A percentile compares a stretch with the other conserved stretches of the same genome.
These are phyloP conservation scores for Gracilaria domingensis DNA, from an alignment of 23 red algal genomes.

Conservation along the genomic window DNA sequence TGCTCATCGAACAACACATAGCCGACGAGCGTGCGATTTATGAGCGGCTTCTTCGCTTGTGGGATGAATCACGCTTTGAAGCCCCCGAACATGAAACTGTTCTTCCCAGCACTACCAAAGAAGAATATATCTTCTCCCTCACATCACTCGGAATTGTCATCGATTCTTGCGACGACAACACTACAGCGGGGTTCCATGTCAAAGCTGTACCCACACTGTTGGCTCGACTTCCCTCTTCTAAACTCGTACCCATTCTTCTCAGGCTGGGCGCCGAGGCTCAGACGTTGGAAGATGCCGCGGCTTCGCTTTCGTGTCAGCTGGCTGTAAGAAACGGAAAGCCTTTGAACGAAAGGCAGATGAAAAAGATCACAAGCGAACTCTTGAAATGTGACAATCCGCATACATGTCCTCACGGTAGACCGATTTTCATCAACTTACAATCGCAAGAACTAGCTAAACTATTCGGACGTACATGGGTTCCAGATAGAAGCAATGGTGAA, in stretches of 20 bases:
- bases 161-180: slow-evolving; percentile 23
- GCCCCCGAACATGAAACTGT: slow-evolving; percentile 8
- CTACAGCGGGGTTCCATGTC: background rate
- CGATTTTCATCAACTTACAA: slow-evolving; percentile 54
- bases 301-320: slow-evolving; percentile 45
- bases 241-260: slow-evolving; percentile 23
- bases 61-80: slow-evolving; percentile 40
- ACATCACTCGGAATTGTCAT: slow-evolving; percentile 49
- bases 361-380: slow-evolving; percentile 40
- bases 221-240: background rate
- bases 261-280: slow-evolving; percentile 22
- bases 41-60: slow-evolving; percentile 52
- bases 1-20: slow-evolving; percentile 79
- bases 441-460: slow-evolving; percentile 35
- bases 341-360: slow-evolving; percentile 31
- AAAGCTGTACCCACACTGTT: slow-evolving; percentile 31
- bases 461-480: slow-evolving; percentile 52
- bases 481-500: slow-evolving; percentile 7
- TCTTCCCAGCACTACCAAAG: slow-evolving; percentile 17
- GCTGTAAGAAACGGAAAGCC: slow-evolving; percentile 58
- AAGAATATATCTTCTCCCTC: slow-evolving; percentile 47
- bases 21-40: slow-evolving; percentile 78
- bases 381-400: slow-evolving; percentile 61
- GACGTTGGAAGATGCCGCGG: slow-evolving; percentile 49
- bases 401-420: slow-evolving; percentile 73